Evolutionary conservation across 768 basidiomycete genomes (phyloP).

Genomic region (Fistulinella prunicolor): DNA sequence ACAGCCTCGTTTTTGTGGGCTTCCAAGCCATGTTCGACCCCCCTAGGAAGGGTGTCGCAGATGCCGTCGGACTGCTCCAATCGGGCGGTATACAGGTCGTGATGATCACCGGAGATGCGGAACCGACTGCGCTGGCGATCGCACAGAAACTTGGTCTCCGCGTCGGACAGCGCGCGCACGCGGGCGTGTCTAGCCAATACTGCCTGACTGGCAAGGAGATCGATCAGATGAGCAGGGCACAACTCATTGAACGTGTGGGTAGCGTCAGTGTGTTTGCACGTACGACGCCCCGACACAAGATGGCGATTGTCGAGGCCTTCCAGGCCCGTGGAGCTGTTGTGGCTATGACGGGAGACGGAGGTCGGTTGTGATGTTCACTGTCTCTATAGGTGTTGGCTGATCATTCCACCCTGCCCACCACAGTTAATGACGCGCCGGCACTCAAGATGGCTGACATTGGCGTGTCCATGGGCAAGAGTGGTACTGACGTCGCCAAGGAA

Average conservation of each 20-base stretch:
- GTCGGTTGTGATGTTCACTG: conserved; percentile 48
- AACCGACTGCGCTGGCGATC: conserved; percentile 86
- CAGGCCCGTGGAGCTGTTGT: conserved; percentile 87
- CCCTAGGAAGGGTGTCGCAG: conserved; percentile 89
- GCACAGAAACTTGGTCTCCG: conserved; percentile 82
- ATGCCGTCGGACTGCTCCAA: conserved; percentile 79
- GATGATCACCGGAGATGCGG: conserved; percentile 97
- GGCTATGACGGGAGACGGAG: conserved; percentile 97
- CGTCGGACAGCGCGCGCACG: conserved; percentile 46
- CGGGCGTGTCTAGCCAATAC: conserved; percentile 31
- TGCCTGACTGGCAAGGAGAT: conserved; percentile 81
- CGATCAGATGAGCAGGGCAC: conserved; percentile 77
- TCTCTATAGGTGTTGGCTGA: background rate
- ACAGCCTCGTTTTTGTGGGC: conserved; percentile 81
- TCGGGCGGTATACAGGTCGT: conserved; percentile 91
- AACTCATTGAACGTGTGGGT: conserved; percentile 80
- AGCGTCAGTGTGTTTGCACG: conserved; percentile 87
- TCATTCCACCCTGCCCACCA: background rate
- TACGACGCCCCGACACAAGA: conserved; percentile 96
- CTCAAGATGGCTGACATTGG: conserved; percentile 98
- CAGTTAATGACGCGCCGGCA: conserved; percentile 95
- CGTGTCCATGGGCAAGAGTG: conserved; percentile 95
- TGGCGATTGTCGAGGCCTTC: conserved; percentile 94
- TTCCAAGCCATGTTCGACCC: conserved; percentile 97
- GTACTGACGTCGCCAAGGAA: conserved; percentile 99